These are phyloP conservation scores for Ramaria sp. DNA, from an alignment of 768 basidiomycete species.

Conservation along the genomic window DNA sequence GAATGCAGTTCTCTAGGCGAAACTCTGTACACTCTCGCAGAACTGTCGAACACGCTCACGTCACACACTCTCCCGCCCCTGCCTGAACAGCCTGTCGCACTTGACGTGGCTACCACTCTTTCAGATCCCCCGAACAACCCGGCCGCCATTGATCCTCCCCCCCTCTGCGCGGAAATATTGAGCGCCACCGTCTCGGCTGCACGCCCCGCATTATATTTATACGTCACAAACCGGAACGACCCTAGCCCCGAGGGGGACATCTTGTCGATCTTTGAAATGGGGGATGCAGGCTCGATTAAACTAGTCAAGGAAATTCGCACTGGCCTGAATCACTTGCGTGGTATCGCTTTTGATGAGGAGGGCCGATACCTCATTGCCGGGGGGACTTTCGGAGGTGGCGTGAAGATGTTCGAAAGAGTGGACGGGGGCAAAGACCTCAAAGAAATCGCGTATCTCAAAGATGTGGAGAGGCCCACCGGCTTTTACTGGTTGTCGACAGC, in stretches of 20 bases:
- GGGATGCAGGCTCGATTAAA: slow-evolving; percentile 23
- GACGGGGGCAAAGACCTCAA: slow-evolving; percentile 47
- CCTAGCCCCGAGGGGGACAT: slow-evolving; percentile 60
- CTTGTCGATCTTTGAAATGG: slow-evolving; percentile 56
- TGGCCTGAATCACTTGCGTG: slow-evolving; percentile 60
- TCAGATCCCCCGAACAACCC: slow-evolving; percentile 24
- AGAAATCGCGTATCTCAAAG: slow-evolving; percentile 29
- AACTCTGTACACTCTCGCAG: slow-evolving; percentile 54
- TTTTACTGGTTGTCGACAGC: slow-evolving; percentile 5
- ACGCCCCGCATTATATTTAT: slow-evolving; percentile 47
- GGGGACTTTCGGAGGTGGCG: slow-evolving; percentile 51
- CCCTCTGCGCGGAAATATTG: slow-evolving; percentile 57
- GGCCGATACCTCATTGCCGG: slow-evolving; percentile 52
- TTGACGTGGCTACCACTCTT: slow-evolving; percentile 37
- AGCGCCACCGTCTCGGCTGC: slow-evolving; percentile 41
- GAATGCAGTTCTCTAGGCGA: slow-evolving; percentile 32
- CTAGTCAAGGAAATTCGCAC: slow-evolving; percentile 55
- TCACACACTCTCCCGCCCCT: slow-evolving; percentile 42
- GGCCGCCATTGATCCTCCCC: not conserved
- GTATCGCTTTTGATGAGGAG: slow-evolving; percentile 48
- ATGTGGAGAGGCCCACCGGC: slow-evolving; percentile 1
- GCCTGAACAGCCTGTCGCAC: slow-evolving; percentile 27
- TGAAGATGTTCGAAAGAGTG: slow-evolving; percentile 60
- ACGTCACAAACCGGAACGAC: slow-evolving; percentile 68
- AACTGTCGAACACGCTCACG: slow-evolving; percentile 49